Base-by-base conservation (phyloP, 768 basidiomycete species). In the Pleurotus tuber-regium region DNA sequence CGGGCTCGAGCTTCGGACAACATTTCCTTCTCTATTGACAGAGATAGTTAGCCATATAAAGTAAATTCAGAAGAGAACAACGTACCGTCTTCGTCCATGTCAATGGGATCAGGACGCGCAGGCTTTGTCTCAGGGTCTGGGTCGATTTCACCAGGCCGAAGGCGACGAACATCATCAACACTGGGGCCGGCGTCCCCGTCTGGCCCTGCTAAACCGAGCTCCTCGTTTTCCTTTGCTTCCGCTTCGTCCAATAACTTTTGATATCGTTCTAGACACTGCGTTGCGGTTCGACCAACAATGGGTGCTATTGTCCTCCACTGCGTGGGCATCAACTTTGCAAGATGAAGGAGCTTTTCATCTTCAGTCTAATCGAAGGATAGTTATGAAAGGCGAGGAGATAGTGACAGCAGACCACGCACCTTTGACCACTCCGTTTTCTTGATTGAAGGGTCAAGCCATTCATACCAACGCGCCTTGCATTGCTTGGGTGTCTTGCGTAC, bases 401-500 rank as follows among this genome's bases (percentile, higher is more conserved):
- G n/a, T n/a, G n/a, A n/a, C n/a, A 47, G 43, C 43, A 43, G 40
- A 36, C 41, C 10, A 68, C 78, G 41, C 54, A 87, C 94, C 74
- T 98, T 98, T 40, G 95, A 97, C 97, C 97, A 99, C 68, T 98
- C 97, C 14, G 96, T 98, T 77, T 99, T 99, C 71, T 98, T 98
- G 71, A 98, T 99, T 46, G 93, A 95, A 4, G 97, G 97, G 71
- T 99, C 97, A 43, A 98, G 74, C 97, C 97, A 98, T 72, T 98
- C 96, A 64, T 96, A 98, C 96, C 96, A 98, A 33, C 93, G 89
- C 1, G 92, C 92, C 70, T 99, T 99, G 76, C 97, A 99, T 74
- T 99, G 97, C 66, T 99, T 99, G 9, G 97, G 95, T 1, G 97
- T 99, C 71, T 99, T 99, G 58, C 97, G 85, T 29, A 98, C 97